A percentile compares a stretch with the other conserved stretches of the same genome.
Evolutionary conservation across 2,329 filamentous ascomycete genomes (phyloP).

Genomic region (Claviceps fusiformis): DNA sequence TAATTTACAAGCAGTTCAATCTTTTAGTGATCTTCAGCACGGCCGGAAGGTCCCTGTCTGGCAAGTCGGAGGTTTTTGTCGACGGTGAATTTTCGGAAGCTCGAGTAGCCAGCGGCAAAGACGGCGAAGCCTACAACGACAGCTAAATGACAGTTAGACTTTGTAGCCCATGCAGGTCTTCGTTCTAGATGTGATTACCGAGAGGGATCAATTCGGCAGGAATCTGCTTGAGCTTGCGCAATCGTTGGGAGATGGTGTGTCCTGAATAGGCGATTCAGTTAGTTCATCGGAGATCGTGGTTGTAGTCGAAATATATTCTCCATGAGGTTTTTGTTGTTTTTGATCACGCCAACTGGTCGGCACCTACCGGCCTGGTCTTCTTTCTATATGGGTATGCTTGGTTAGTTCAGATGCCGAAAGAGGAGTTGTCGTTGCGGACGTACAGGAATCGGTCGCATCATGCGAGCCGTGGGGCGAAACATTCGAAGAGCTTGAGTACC

Average conservation of each 20-base stretch:
- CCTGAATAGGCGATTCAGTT: conserved; percentile 35
- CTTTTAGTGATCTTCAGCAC: conserved; percentile 18
- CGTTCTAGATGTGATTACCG: conserved; percentile 39
- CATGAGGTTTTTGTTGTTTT: neutral
- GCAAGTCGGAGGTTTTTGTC: conserved; percentile 88
- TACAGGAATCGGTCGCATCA: conserved; percentile 63
- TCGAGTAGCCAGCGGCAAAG: conserved; percentile 68
- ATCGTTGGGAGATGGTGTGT: conserved; percentile 91
- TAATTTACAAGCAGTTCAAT: conserved; percentile 1
- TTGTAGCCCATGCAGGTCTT: neutral
- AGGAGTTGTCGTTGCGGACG: conserved; percentile 14
- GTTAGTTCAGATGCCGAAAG: conserved; percentile 13
- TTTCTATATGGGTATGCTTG: conserved; percentile 30
- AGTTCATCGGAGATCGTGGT: neutral
- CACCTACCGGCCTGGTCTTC: conserved; percentile 56
- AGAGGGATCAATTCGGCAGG: conserved; percentile 91
- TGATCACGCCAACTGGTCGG: neutral
- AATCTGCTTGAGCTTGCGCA: conserved; percentile 78
- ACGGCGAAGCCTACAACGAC: conserved; percentile 80
- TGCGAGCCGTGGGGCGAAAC: conserved; percentile 51
- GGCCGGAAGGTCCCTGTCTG: conserved; percentile 45
- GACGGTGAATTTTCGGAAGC: conserved; percentile 64
- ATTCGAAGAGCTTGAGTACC: conserved; percentile 52
- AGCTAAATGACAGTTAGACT: conserved; percentile 33
- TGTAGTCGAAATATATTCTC: neutral